Evolutionary conservation across 2,329 filamentous ascomycete genomes (phyloP).

Genomic region (Byssoonygena ceratinophila): DNA sequence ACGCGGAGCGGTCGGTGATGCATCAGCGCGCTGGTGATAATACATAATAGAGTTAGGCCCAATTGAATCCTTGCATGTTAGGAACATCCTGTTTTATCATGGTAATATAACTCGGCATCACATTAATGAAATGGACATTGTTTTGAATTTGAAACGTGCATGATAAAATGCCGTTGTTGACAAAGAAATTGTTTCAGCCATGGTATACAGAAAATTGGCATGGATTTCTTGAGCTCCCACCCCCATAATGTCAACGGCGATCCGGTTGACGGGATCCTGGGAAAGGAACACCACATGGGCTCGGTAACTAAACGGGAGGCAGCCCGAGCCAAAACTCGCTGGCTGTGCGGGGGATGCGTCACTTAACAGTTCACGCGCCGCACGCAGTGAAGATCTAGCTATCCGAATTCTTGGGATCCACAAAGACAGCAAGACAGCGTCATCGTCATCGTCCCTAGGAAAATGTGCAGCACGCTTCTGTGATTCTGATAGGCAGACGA

Average conservation of each 20-base stretch:
- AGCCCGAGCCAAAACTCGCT: conserved; percentile 7
- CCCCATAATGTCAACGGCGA: not conserved
- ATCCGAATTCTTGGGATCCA: conserved; percentile 2
- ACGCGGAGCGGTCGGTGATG: not conserved
- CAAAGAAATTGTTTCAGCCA: not conserved
- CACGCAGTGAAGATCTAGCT: not conserved
- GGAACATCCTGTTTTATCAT: not conserved
- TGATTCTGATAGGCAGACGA: not conserved
- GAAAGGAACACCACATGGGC: not conserved
- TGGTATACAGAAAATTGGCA: not conserved
- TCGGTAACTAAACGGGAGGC: conserved; percentile 1
- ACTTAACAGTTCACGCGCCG: not conserved
- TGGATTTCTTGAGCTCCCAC: not conserved
- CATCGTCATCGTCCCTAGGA: not conserved
- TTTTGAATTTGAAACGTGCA: not conserved
- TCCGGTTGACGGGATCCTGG: conserved; percentile 5
- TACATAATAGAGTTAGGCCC: conserved; percentile 1
- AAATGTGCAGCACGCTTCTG: not conserved
- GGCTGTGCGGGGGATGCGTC: not conserved
- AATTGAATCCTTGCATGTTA: conserved; percentile 3
- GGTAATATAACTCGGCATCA: not conserved
- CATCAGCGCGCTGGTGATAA: not conserved
- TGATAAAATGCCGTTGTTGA: not conserved
- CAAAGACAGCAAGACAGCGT: not conserved
- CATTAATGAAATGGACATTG: no score